Conservation (phyloP, 257 asterid genomes). For the Lithospermum erythrorhizon region DNA sequence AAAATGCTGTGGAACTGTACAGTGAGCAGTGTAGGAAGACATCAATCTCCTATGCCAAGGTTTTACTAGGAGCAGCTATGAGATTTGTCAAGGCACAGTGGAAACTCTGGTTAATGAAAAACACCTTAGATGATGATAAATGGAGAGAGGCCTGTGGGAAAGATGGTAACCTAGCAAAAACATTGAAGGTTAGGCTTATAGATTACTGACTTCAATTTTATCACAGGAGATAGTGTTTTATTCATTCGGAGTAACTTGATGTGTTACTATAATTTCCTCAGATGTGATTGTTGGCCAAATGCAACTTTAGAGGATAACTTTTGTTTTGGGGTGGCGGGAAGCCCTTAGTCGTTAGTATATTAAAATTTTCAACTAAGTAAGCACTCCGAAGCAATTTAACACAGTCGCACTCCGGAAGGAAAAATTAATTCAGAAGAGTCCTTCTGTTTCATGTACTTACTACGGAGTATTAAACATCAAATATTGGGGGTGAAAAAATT, state of each 20-base stretch:
- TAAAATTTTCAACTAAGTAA: not conserved
- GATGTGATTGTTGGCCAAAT: not conserved
- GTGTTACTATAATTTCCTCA: not conserved
- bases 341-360: not conserved
- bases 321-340: not conserved
- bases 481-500: too few relatives aligned
- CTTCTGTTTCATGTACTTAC: too few relatives aligned
- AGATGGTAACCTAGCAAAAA: conserved; percentile 48
- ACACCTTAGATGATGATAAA: conserved; percentile 12
- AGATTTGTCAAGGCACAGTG: conserved; percentile 44
- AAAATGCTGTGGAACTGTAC: conserved; percentile 42
- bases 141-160: conserved; percentile 40
- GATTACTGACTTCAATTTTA: not conserved
- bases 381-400: too few relatives aligned
- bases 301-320: not conserved
- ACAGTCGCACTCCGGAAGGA: too few relatives aligned
- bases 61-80: conserved; percentile 58
- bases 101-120: conserved; percentile 25
- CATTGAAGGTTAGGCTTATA: conserved; percentile 47
- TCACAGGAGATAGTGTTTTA: not conserved
- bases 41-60: conserved; percentile 57
- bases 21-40: conserved; percentile 40
- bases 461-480: too few relatives aligned
- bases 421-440: too few relatives aligned
- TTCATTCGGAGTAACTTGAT: not conserved